These are phyloP conservation scores for Capsicum rhomboideum DNA, from an alignment of 257 asterid genomes.

Conservation along the genomic window DNA sequence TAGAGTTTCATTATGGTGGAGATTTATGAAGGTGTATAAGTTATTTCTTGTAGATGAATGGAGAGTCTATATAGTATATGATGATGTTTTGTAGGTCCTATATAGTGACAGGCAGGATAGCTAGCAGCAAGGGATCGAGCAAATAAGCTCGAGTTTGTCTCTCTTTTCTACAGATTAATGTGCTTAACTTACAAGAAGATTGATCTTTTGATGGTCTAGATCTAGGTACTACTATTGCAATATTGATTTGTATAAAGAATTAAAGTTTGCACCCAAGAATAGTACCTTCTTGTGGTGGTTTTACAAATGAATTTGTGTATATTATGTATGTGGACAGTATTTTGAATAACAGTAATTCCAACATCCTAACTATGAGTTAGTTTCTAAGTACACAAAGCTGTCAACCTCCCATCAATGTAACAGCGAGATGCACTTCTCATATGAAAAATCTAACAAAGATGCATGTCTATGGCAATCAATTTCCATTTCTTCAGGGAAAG, in stretches of 20 bases:
- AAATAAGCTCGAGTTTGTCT: not conserved
- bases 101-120: not conserved
- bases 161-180: not conserved
- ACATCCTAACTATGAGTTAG: not conserved
- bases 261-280: not conserved
- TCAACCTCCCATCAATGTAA: not conserved
- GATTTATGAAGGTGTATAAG: not conserved
- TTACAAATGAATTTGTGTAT: not conserved
- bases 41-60: not conserved
- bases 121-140: not conserved
- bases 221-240: not conserved
- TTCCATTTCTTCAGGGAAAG: not conserved
- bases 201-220: not conserved
- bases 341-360: not conserved
- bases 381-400: not conserved
- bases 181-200: not conserved
- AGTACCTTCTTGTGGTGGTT: not conserved
- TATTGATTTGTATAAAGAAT: not conserved
- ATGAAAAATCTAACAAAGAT: not conserved
- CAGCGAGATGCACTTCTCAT: not conserved
- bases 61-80: not conserved
- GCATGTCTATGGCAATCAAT: not conserved
- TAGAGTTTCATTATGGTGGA: not conserved
- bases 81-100: not conserved
- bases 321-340: not conserved